Base-by-base conservation (phyloP, 768 basidiomycete species). In the Daedaleopsis nitida region DNA sequence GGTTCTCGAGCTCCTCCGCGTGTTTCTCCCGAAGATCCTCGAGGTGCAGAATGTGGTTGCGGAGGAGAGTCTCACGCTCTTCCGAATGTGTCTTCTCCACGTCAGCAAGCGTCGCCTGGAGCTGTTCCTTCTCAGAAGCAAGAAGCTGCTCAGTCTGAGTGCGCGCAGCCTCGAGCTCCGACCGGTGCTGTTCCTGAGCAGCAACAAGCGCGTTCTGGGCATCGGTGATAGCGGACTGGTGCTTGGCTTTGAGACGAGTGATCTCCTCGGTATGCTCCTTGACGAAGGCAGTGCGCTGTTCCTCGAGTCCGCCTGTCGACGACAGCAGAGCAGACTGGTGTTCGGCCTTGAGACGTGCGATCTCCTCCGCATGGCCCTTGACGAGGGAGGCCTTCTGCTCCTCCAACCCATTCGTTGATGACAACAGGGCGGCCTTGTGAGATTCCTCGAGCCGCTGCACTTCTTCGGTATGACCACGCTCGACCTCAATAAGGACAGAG, bases 401-500 rank as follows among this genome's bases (percentile, higher is more conserved):
- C 60, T 81, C 76, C 37, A 74, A 71, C 34, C 73, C 67, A 13
- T 68, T 47, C 34, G 59, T 44, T 5, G 66, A 63, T 5, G 65
- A 68, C 34, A 68, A 66, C 32, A 88, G 65, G 2, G 73, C 75
- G 9, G 71, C 65, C 17, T 79, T 73, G 66, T 91, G 87, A 5
- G 76, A 71, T 8, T 72, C 72, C 69, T 81, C 80, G 60, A 89
- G 70, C 34, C 77, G 71, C 8, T 76, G 70, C n/a, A 84, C 61
- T 48, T 88, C 85, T 59, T 80, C 80, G 50, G 83, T 78, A 65
- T 92, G 51, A 52, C 34, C 21, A 42, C 72, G 78, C 64, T 84
- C 81, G 37, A 88, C 66, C 58, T 86, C 84, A 54, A 80, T 74
- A 9, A 92, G 75, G 44, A 84, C 72, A 1, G 71, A 65, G 6